Percentiles rank a stretch among this genome's conserved stretches.
Conservation (phyloP, 1,139 yeast genomes). For the Lodderomyces margitis region DNA sequence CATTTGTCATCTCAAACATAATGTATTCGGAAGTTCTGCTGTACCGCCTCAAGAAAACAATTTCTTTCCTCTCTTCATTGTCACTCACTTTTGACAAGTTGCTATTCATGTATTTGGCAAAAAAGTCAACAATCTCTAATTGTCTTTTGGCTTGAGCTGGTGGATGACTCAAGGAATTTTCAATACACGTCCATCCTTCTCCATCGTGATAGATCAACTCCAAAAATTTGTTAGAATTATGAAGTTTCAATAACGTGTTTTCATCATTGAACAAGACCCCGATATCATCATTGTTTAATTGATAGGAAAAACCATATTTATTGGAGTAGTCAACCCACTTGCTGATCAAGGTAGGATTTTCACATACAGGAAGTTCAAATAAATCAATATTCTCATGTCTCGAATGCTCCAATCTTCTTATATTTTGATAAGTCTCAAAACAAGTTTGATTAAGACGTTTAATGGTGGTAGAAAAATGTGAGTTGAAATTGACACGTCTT, state of each 20-base stretch:
- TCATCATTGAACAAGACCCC: conserved; percentile 91
- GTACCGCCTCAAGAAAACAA: conserved; percentile 75
- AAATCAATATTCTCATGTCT: conserved; percentile 34
- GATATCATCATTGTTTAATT: conserved; percentile 82
- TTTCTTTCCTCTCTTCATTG: conserved; percentile 55
- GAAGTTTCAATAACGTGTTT: conserved; percentile 70
- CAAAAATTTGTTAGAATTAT: conserved; percentile 62
- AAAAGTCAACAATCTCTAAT: conserved; percentile 79
- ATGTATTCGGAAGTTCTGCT: conserved; percentile 76
- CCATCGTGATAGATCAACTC: conserved; percentile 57
- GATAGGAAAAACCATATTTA: conserved; percentile 94
- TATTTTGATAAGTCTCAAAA: conserved; percentile 42
- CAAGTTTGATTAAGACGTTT: conserved; percentile 39
- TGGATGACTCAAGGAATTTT: conserved; percentile 53
- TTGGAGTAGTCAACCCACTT: conserved; percentile 99
- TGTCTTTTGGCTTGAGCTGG: conserved; percentile 67
- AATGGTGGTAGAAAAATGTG: conserved; percentile 40
- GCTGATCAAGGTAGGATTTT: conserved; percentile 73
- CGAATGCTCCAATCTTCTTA: conserved; percentile 39
- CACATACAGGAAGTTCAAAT: conserved; percentile 45
- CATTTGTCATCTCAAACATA: conserved; percentile 92
- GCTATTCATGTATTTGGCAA: conserved; percentile 80
- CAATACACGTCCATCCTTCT: conserved; percentile 74
- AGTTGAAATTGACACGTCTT: conserved; percentile 43
- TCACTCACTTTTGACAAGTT: conserved; percentile 75